phyloP scores from a whole-genome alignment of 306 rosid species.

The Acacia melanoxylon region DNA sequence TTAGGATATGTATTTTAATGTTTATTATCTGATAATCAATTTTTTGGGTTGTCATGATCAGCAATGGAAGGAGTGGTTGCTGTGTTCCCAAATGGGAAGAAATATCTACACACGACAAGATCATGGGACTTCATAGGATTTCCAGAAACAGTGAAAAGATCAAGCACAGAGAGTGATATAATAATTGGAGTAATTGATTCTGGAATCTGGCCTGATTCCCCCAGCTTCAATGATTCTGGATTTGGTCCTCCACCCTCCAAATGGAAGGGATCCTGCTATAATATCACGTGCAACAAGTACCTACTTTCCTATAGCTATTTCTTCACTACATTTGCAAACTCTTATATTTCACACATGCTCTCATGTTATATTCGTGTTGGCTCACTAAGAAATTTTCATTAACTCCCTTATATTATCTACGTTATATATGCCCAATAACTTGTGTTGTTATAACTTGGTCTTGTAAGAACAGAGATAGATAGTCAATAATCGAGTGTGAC shows the following conservation, averaged over 20 bases:
- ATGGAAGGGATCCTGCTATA: constrained; percentile 59
- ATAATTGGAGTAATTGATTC: constrained; percentile 48
- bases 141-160: not conserved
- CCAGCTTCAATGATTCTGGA: constrained; percentile 47
- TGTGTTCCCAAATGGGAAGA: not conserved
- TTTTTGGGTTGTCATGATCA: not conserved
- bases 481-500: too few relatives aligned
- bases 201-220: constrained; percentile 59
- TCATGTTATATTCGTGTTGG: not conserved
- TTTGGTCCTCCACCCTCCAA: constrained; percentile 53
- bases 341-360: not conserved
- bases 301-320: constrained; percentile 16
- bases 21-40: not conserved
- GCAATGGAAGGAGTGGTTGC: not conserved
- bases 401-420: not conserved
- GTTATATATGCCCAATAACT: not conserved
- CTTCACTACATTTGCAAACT: not conserved
- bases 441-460: not conserved
- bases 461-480: not conserved
- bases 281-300: constrained; percentile 56
- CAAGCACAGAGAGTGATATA: constrained; percentile 28
- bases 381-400: not conserved
- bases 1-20: too few relatives aligned
- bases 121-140: constrained; percentile 1
- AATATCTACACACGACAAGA: not conserved